Conservation (phyloP, 192 early-diverging fungal genomes). For the Podila clonocystis region DNA sequence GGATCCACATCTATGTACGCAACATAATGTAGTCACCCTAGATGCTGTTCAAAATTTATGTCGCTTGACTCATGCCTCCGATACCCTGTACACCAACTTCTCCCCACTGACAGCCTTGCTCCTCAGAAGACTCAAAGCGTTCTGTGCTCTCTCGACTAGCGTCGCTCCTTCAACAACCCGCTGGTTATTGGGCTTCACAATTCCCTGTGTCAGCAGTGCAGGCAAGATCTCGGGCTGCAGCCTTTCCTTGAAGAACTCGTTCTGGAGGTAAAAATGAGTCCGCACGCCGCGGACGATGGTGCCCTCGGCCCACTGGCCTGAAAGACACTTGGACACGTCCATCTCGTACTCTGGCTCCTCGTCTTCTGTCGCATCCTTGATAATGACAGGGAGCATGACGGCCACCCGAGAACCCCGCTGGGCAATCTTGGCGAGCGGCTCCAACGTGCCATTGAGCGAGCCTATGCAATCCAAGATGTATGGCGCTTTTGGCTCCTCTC, state of each 20-base stretch:
- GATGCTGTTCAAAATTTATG: no score
- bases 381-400: constrained; percentile 20
- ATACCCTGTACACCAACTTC: constrained; percentile 20
- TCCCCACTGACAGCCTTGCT: constrained; percentile 19
- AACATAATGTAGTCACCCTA: no score
- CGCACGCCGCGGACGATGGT: constrained; percentile 19
- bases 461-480: constrained; percentile 22
- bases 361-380: constrained; percentile 18
- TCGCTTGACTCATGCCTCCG: constrained; percentile 1
- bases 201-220: constrained; percentile 11
- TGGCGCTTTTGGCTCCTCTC: constrained; percentile 10
- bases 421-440: constrained; percentile 20
- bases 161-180: constrained; percentile 18
- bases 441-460: constrained; percentile 18
- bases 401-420: constrained; percentile 13
- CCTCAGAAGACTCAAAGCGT: constrained; percentile 12
- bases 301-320: constrained; percentile 11
- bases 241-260: constrained; percentile 20
- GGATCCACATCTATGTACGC: no score
- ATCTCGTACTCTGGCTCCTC: constrained; percentile 26
- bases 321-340: constrained; percentile 15
- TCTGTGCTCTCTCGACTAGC: constrained; percentile 20
- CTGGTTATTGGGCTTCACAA: constrained; percentile 11
- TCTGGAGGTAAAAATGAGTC: constrained; percentile 20
- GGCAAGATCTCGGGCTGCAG: constrained; percentile 23